Percentiles rank a stretch among this genome's conserved stretches.
These are phyloP conservation scores for Pseudocercospora ulei DNA, from an alignment of 2,329 filamentous ascomycete species.

Conservation along the genomic window DNA sequence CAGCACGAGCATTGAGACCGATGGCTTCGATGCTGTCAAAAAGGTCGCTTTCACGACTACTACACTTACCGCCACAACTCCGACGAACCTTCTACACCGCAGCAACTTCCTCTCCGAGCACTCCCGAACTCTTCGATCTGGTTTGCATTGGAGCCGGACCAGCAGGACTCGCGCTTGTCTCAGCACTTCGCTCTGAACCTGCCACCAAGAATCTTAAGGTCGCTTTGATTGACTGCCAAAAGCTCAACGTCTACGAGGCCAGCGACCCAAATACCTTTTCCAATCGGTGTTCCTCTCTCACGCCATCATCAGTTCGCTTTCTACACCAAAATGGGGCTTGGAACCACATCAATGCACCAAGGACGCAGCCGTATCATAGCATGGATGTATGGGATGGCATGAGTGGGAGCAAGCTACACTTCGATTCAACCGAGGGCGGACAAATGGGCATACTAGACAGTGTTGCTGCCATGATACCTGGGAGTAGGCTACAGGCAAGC, in stretches of 20 bases:
- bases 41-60: conserved; percentile 17
- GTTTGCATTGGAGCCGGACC: conserved; percentile 26
- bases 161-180: conserved; percentile 24
- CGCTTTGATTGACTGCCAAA: conserved; percentile 82
- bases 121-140: conserved; percentile 58
- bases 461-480: conserved; percentile 28
- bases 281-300: conserved; percentile 91
- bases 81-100: conserved; percentile 26
- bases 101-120: conserved; percentile 14
- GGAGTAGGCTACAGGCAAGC: conserved; percentile 24
- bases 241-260: conserved; percentile 60
- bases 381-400: conserved; percentile 99
- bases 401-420: conserved; percentile 75
- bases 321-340: conserved; percentile 73
- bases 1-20: background rate
- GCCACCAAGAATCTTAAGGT: conserved; percentile 63
- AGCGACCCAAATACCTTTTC: conserved; percentile 65
- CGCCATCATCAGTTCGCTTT: conserved; percentile 75
- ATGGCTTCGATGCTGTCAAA: conserved; percentile 13
- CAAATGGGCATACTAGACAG: conserved; percentile 24
- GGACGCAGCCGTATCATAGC: conserved; percentile 79
- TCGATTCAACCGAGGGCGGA: conserved; percentile 39
- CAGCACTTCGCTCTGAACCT: conserved; percentile 34
- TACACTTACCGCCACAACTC: conserved; percentile 28
- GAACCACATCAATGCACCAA: conserved; percentile 59